These are phyloP conservation scores for Mitragyna speciosa DNA, from an alignment of 257 asterid genomes.

Conservation along the genomic window DNA sequence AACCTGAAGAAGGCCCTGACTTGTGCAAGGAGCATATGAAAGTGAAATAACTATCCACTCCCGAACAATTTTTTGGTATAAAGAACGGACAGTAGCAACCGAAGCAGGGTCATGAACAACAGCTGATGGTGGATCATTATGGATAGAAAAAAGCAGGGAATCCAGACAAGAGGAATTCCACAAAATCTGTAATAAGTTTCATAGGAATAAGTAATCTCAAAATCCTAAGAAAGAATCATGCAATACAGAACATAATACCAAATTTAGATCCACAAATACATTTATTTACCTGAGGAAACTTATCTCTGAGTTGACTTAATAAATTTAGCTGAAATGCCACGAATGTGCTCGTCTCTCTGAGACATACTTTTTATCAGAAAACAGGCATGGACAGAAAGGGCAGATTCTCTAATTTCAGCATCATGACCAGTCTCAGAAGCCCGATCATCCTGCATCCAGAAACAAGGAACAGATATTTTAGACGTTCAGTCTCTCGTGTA, in stretches of 20 bases:
- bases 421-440: constrained; percentile 81
- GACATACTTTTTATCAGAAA: constrained; percentile 91
- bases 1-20: constrained; percentile 99
- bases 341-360: constrained; percentile 89
- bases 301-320: constrained; percentile 87
- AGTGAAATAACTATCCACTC: constrained; percentile 95
- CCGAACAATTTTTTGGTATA: constrained; percentile 86
- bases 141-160: constrained; percentile 81
- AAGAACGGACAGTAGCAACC: constrained; percentile 81
- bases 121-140: constrained; percentile 84
- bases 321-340: constrained; percentile 77
- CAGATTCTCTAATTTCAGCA: constrained; percentile 76
- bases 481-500: not conserved
- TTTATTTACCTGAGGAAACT: constrained; percentile 78
- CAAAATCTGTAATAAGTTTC: constrained; percentile 60
- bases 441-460: constrained; percentile 71
- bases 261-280: constrained; percentile 16
- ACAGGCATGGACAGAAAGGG: constrained; percentile 85
- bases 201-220: constrained; percentile 22
- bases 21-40: constrained; percentile 98
- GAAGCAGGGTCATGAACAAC: constrained; percentile 92
- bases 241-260: constrained; percentile 21
- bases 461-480: constrained; percentile 31
- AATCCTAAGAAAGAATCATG: constrained; percentile 21
- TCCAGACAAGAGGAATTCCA: constrained; percentile 95